These are phyloP conservation scores for Aspergillus piperis DNA, from an alignment of 2,329 filamentous ascomycete genomes.

Conservation along the genomic window DNA sequence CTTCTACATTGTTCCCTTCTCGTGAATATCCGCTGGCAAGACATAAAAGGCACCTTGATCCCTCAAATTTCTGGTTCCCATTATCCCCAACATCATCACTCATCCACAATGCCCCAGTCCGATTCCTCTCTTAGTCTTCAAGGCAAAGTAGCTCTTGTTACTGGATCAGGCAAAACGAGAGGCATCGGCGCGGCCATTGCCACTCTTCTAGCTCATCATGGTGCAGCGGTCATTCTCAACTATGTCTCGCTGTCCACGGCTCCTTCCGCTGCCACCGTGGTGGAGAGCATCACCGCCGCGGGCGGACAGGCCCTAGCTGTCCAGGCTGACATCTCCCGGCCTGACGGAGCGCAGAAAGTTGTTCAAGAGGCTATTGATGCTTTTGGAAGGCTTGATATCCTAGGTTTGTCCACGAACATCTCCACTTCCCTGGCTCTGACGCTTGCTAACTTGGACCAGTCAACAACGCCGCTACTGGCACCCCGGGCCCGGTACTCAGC, in stretches of 20 bases:
- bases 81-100: neutral
- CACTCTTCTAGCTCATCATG: slow-evolving; percentile 64
- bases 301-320: slow-evolving; percentile 15
- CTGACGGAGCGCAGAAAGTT: slow-evolving; percentile 7
- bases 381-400: slow-evolving; percentile 1
- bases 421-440: neutral
- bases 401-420: neutral
- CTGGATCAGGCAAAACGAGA: slow-evolving; percentile 48
- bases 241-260: slow-evolving; percentile 45
- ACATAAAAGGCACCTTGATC: neutral
- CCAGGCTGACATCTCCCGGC: slow-evolving; percentile 16
- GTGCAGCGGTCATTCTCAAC: slow-evolving; percentile 67
- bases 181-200: slow-evolving; percentile 69
- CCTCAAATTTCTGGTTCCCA: neutral
- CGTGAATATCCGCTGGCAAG: no score
- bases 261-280: slow-evolving; percentile 9
- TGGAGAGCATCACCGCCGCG: slow-evolving; percentile 5
- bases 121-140: slow-evolving; percentile 5
- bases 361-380: neutral
- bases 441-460: neutral
- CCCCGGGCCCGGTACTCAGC: neutral
- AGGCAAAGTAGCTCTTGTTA: slow-evolving; percentile 37
- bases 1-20: neutral
- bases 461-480: slow-evolving; percentile 2
- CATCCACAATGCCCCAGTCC: neutral